Evolutionary conservation across 805 yeast species (phyloP), one percentile per base, ranked within the genome.

Genomic region (Candida endomychidarum): DNA sequence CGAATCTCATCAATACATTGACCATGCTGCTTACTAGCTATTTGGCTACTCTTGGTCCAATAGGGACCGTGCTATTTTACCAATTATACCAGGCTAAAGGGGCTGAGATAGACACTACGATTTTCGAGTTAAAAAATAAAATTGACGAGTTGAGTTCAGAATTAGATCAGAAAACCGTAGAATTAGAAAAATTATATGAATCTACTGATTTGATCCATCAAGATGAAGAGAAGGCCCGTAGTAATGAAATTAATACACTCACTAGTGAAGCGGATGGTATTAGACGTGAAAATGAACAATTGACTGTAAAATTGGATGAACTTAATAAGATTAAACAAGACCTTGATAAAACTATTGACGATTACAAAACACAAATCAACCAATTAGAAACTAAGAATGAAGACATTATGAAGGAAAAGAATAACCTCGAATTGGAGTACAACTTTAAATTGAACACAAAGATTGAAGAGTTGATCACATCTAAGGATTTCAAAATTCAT

Each of bases 61-160:
- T 52, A 14, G 49, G 54, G n/a, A 35, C 53, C 8, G 57, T 50
- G 4, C 38, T 50, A 7, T 40, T 51, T 12, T 53, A 40, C 42
- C 55, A 54, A 37, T 36, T 52, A 36, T 52, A 50, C 38, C 50
- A 51, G 27, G 41, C 46, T 22, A 54, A 51, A 41, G 42, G 34
- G 5, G 40, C 47, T 10, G 53, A 54, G 25, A 31, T 44, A 25
- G 50, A 49, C 14, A 18, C 35, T 9, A 25, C 40, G 21, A 19
- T 36, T 18, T 38, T 19, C 18, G 51, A 47, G 16, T 33, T 51
- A 29, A 37, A 43, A 4, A 34, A 41, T 11, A 37, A 46, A 22
- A 40, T 51, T 14, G 37, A 38, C 8, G 25, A 27, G 2, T 8
- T 48, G 18, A 35, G 37, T 17, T 14, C 29, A 4, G 41, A 45